Evolutionary conservation across 2,329 filamentous ascomycete genomes (phyloP), one percentile per base, ranked within the genome.

Genomic region (Fusarium sp.): DNA sequence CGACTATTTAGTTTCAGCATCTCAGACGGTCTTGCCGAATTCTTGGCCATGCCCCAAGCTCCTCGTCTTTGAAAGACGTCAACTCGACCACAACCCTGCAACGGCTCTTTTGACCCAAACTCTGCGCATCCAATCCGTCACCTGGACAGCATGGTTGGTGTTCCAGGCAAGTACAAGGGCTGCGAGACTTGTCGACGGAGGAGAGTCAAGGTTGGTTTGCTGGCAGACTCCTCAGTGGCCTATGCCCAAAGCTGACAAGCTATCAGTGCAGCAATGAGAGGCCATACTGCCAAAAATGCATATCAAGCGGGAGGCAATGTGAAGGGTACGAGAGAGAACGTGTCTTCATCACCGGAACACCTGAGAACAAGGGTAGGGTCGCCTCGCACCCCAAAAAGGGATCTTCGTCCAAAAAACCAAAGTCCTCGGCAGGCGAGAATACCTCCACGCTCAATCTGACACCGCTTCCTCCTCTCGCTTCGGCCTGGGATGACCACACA

Each of bases 311-410:
- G 24, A 84, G 89, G 51, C 80, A 86, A 66, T 92, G 91, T 75
- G 87, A 86, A 55, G 91, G 91, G 42, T 93, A 92, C 79, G 87
- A 91, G 76, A 84, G 88, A 42, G 87, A 91, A 77, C 87, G 87
- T 17, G 87, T 92, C 64, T 92, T 92, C 80, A 91, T 92, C 78
- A 87, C 89, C 42, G 88, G 88, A n/a, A 90, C 88, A 3, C 83
- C 82, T 40, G 83, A 88, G 66, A 86, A 85, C 67, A 86, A 84
- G 66, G 88, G 88, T 12, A 85, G 88, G 35, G 89, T 89, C 61
- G 88, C 88, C 49, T 89, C 87, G 2, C 88, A 90, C 66, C 88
- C 88, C 4, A 86, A 85, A 67, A 82, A 86, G 61, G 70, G 65
- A 12, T 71, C 73, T 27, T 77, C 83, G 9, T 80, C 82, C 4